These are phyloP conservation scores for Musa acuminata DNA, from an alignment of 176 grass and related monocot species.

Conservation along the genomic window DNA sequence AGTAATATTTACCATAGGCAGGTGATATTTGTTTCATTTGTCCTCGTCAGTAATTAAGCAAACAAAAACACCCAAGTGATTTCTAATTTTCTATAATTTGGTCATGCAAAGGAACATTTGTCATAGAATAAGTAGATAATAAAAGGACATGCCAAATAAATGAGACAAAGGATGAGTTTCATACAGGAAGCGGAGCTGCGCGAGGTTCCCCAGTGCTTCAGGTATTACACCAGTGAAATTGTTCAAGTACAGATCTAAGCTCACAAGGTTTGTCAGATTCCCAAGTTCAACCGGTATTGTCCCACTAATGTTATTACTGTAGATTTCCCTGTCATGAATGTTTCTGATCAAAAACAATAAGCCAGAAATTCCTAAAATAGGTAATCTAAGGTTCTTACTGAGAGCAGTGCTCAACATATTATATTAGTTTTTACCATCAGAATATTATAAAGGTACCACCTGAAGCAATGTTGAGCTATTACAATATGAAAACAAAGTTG, in stretches of 20 bases:
- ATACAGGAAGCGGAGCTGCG: constrained; percentile 4
- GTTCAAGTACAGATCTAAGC: constrained; percentile 3
- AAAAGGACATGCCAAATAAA: neutral
- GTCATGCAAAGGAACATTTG: neutral
- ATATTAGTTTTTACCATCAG: neutral
- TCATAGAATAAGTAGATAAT: neutral
- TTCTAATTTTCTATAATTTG: neutral
- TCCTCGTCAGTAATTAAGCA: neutral
- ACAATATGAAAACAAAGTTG: neutral
- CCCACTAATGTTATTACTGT: constrained; percentile 10
- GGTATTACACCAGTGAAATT: constrained; percentile 4
- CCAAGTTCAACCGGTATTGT: constrained; percentile 8
- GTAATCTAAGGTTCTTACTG: neutral
- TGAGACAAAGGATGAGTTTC: constrained; percentile 1
- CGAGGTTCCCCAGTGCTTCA: constrained; percentile 1
- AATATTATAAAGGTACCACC: neutral
- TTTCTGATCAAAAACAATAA: neutral
- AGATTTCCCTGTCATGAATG: constrained; percentile 12
- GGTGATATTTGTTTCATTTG: neutral
- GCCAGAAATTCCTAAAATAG: neutral
- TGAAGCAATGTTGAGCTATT: neutral
- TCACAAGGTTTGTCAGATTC: constrained; percentile 5
- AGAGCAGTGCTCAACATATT: neutral
- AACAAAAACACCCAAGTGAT: neutral
- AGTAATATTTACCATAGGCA: no score